These are phyloP conservation scores for Penicillium rolfsii DNA, from an alignment of 2,329 filamentous ascomycete species.

Conservation along the genomic window DNA sequence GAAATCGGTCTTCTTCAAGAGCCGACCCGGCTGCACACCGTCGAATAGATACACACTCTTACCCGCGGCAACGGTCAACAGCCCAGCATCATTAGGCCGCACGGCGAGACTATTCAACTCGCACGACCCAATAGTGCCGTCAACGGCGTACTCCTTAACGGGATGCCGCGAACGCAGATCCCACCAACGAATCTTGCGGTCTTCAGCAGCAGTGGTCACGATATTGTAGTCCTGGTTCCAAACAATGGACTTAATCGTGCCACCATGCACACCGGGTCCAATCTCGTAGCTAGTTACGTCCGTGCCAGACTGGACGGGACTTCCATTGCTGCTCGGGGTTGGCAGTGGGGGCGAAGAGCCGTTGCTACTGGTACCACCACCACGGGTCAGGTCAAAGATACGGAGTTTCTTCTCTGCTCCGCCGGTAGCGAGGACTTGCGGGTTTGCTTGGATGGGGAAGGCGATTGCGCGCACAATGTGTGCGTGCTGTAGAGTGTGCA, in stretches of 20 bases:
- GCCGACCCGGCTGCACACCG: conserved; percentile 66
- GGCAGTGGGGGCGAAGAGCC: conserved; percentile 45
- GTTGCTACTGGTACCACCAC: conserved; percentile 40
- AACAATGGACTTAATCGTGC: conserved; percentile 93
- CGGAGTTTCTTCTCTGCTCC: conserved; percentile 96
- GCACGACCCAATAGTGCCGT: conserved; percentile 86
- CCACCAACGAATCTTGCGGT: conserved; percentile 93
- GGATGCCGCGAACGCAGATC: conserved; percentile 77
- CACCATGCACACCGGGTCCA: conserved; percentile 78
- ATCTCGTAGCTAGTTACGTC: conserved; percentile 77
- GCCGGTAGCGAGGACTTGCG: conserved; percentile 84
- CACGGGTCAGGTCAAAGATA: conserved; percentile 80
- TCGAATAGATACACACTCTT: conserved; percentile 94
- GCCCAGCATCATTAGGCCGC: conserved; percentile 65
- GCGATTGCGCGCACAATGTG: conserved; percentile 95
- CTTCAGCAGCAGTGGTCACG: conserved; percentile 85
- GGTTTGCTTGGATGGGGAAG: conserved; percentile 78
- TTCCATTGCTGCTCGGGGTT: conserved; percentile 34
- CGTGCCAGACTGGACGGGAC: conserved; percentile 36
- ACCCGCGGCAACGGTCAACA: conserved; percentile 89
- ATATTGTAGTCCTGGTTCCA: conserved; percentile 90
- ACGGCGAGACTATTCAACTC: conserved; percentile 76
- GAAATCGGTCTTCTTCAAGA: conserved; percentile 79
- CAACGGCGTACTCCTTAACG: conserved; percentile 75
- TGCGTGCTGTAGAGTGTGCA: conserved; percentile 84